Evolutionary conservation across 2,329 filamentous ascomycete genomes (phyloP).

Genomic region (Xylariales sp.): DNA sequence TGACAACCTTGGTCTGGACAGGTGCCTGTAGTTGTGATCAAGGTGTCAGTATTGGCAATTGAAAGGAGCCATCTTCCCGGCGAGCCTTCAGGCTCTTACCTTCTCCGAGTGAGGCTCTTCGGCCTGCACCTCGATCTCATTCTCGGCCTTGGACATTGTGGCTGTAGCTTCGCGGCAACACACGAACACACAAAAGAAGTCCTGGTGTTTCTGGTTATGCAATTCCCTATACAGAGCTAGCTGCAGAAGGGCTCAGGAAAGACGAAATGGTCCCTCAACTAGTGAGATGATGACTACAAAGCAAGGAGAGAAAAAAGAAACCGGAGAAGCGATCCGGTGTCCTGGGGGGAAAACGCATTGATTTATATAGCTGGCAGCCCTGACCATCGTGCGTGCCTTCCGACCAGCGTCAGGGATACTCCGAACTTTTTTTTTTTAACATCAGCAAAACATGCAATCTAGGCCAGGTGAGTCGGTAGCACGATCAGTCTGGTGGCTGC

Average conservation of each 20-base stretch:
- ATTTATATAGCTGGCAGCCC: background rate
- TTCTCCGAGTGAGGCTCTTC: constrained; percentile 2
- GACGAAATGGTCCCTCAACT: background rate
- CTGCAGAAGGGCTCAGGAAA: constrained; percentile 1
- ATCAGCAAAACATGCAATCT: too few species aligned
- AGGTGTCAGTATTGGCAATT: background rate
- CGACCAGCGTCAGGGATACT: too few species aligned
- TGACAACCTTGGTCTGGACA: constrained; percentile 38
- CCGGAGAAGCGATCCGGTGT: background rate
- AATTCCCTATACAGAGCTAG: too few species aligned
- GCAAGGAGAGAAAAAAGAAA: background rate
- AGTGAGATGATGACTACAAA: too few species aligned
- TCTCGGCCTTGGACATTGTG: constrained; percentile 1
- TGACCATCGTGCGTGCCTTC: background rate
- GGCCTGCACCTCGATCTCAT: constrained; percentile 1
- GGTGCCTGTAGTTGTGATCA: constrained; percentile 11
- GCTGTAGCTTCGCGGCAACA: background rate
- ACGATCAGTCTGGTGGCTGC: constrained; percentile 2
- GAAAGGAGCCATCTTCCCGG: background rate
- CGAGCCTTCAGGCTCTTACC: background rate
- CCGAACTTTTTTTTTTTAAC: too few species aligned
- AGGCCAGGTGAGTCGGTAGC: background rate
- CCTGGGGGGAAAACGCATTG: background rate
- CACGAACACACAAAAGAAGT: background rate
- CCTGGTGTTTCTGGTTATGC: too few species aligned